A percentile compares a stretch with the other conserved stretches of the same genome.
phyloP scores from a whole-genome alignment of 768 basidiomycete species.

The Cystoderma amianthinum region DNA sequence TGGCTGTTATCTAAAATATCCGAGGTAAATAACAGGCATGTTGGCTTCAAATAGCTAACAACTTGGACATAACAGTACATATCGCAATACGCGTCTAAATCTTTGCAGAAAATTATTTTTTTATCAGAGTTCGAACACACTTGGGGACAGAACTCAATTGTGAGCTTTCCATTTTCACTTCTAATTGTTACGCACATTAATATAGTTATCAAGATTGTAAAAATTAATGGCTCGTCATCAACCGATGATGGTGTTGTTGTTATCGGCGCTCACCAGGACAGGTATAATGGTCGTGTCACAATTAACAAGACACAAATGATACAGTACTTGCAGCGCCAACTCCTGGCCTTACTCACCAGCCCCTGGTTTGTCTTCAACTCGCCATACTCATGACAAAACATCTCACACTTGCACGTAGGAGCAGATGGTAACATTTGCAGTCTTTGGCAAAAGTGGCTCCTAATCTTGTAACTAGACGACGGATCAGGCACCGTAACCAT shows the following conservation, averaged over 20 bases:
- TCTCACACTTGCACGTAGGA: constrained; percentile 11
- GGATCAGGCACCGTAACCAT: not conserved
- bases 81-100: constrained; percentile 46
- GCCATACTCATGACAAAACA: not conserved
- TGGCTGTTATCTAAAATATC: constrained; percentile 68
- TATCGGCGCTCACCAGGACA: constrained; percentile 80
- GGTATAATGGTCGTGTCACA: constrained; percentile 26
- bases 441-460: not conserved
- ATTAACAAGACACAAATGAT: not conserved
- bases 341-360: not conserved
- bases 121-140: constrained; percentile 69
- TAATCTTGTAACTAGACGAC: constrained; percentile 3
- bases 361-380: not conserved
- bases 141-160: constrained; percentile 83
- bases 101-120: constrained; percentile 49
- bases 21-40: constrained; percentile 35
- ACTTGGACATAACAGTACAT: constrained; percentile 46
- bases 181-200: constrained; percentile 4
- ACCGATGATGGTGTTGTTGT: constrained; percentile 59
- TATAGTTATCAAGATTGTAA: constrained; percentile 49
- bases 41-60: constrained; percentile 3
- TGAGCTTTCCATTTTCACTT: constrained; percentile 23
- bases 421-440: not conserved
- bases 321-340: not conserved
- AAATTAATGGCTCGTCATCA: constrained; percentile 66